Base-by-base conservation (phyloP, 2,329 filamentous ascomycete genomes). In the Apiospora saccharicola region DNA sequence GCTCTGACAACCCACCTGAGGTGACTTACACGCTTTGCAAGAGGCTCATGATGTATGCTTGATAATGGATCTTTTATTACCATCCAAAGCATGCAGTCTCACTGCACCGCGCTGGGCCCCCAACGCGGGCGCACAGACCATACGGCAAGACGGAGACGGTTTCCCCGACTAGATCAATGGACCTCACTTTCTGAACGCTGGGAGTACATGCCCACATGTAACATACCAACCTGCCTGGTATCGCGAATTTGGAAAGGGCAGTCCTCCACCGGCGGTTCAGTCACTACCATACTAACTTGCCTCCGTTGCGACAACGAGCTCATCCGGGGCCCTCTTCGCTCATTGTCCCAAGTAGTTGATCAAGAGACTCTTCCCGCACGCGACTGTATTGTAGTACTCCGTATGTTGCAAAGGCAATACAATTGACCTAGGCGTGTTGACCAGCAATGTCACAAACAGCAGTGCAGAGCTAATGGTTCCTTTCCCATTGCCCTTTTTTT, bases 371-470 rank as follows among this genome's bases (percentile, higher is more conserved):
- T 41, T 24, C 57, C 34, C 34, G 13, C 57, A n/a, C 72, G 71
- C 69, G 69, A 71, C 72, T 71, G 71, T 72, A 70, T 41, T 73
- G 71, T 68, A 70, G 44, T 19, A n/a, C n/a, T n/a, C n/a, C n/a
- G n/a, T n/a, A 68, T 69, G 68, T 71, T 61, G 67, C 67, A 64
- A 67, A 71, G 73, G 34, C 46, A 75, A 72, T 72, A 71, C 76
- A 79, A 79, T 79, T 80, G 78, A 76, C 75, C 72, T 71, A 37
- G 71, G 75, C 72, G 73, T 68, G 57, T 70, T 64, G 57, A 72
- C 72, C 72, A 75, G 78, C 78, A 77, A 79, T 79, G 78, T 77
- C 77, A 75, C 75, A 74, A 75, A 73, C 76, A 73, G 73, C 76
- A 73, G 73, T 73, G 73, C 75, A 74, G 73, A 73, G 73, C 73